Evolutionary conservation across 2,329 filamentous ascomycete species (phyloP).

Genomic region (Pseudopithomyces maydicus): DNA sequence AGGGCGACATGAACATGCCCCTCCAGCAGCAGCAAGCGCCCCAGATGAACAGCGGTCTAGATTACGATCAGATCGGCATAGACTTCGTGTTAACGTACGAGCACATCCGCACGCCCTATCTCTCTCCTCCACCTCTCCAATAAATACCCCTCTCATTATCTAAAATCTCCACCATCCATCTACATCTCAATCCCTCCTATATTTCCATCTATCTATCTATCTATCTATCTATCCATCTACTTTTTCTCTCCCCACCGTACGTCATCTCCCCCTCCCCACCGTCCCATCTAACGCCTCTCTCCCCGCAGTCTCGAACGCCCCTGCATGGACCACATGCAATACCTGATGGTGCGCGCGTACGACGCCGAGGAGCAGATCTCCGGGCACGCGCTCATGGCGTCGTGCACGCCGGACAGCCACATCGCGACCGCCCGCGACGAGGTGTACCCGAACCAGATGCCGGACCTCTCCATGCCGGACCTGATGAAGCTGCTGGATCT

Average conservation of each 20-base stretch:
- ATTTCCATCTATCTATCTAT: slow-evolving; percentile 20
- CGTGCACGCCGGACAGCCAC: slow-evolving; percentile 76
- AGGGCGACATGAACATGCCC: slow-evolving; percentile 24
- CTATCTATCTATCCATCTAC: slow-evolving; percentile 19
- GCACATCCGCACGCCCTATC: slow-evolving; percentile 64
- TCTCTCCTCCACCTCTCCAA: slow-evolving; percentile 48
- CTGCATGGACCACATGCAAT: slow-evolving; percentile 90
- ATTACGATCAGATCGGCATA: slow-evolving; percentile 83
- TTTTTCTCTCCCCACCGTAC: slow-evolving; percentile 27
- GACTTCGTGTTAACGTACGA: slow-evolving; percentile 92
- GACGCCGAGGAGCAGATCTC: slow-evolving; percentile 64
- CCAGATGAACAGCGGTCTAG: slow-evolving; percentile 54
- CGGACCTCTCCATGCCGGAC: slow-evolving; percentile 73
- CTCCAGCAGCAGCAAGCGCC: slow-evolving; percentile 29
- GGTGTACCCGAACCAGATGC: slow-evolving; percentile 72
- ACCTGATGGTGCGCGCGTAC: slow-evolving; percentile 67
- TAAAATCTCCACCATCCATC: slow-evolving; percentile 7
- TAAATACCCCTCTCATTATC: slow-evolving; percentile 18
- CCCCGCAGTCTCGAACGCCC: slow-evolving; percentile 78
- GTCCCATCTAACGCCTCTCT: slow-evolving; percentile 34
- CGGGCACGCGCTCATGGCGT: slow-evolving; percentile 92
- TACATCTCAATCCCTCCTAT: slow-evolving; percentile 15
- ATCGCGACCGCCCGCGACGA: slow-evolving; percentile 61
- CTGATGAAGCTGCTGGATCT: slow-evolving; percentile 82
- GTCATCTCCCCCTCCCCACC: slow-evolving; percentile 25